phyloP scores from a whole-genome alignment of 306 rosid genomes.

The Alnus rubra region DNA sequence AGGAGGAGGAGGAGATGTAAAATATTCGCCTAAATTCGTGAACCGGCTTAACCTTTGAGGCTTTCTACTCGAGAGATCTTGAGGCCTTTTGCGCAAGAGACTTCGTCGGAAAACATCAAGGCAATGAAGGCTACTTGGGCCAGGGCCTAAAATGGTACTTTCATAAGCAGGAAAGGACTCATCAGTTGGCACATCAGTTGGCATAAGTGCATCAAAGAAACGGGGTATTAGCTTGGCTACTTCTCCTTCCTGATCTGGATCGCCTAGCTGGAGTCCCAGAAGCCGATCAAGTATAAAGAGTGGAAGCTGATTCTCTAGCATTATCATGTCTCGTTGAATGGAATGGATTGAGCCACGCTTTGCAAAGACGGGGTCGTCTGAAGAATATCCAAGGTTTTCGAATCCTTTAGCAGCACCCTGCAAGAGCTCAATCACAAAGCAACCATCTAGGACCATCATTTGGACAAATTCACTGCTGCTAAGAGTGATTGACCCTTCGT shows the following conservation, averaged over 20 bases:
- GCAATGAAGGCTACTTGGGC: conserved; percentile 72
- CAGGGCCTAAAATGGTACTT: too few species aligned
- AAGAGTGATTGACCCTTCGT: conserved; percentile 58
- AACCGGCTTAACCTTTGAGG: conserved; percentile 16
- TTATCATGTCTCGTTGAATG: conserved; percentile 87
- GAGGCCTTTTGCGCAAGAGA: conserved; percentile 32
- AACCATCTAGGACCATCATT: conserved; percentile 85
- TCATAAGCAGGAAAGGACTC: conserved; percentile 37
- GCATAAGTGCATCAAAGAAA: conserved; percentile 75
- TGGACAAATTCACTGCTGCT: conserved; percentile 80
- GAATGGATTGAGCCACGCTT: conserved; percentile 87
- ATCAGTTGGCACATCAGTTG: conserved; percentile 62
- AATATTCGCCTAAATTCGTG: too few species aligned
- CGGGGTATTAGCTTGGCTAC: conserved; percentile 59
- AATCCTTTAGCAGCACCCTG: conserved; percentile 70
- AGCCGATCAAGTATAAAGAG: conserved; percentile 64
- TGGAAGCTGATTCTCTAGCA: conserved; percentile 88
- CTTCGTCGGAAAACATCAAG: conserved; percentile 80
- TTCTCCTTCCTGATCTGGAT: conserved; percentile 45
- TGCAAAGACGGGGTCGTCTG: conserved; percentile 87
- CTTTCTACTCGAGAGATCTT: too few species aligned
- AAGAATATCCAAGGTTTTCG: conserved; percentile 54
- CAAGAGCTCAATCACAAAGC: conserved; percentile 74
- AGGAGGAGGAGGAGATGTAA: too few species aligned
- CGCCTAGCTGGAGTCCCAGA: conserved; percentile 57